Conservation (phyloP, 805 yeast species). For the Tetrapisispora nanseiensis region DNA sequence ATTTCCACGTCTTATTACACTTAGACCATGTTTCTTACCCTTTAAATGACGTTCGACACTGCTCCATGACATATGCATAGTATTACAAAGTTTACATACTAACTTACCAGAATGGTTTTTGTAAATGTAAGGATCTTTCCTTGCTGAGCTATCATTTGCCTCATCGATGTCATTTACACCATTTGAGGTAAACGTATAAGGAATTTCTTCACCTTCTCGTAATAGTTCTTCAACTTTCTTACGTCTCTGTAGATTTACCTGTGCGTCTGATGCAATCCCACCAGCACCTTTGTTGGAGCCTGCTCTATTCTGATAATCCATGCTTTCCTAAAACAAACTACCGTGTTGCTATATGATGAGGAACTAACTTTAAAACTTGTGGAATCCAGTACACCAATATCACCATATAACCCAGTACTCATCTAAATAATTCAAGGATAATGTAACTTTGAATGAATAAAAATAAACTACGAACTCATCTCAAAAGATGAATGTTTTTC, state of each 20-base stretch:
- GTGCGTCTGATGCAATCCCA: conserved; percentile 70
- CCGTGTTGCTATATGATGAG: too few relatives aligned
- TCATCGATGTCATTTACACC: conserved; percentile 39
- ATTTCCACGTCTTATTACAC: conserved; percentile 53
- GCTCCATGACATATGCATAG: conserved; percentile 71
- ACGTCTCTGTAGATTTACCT: conserved; percentile 57
- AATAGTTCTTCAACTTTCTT: conserved; percentile 56
- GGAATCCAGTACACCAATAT: too few relatives aligned
- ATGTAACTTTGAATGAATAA: too few relatives aligned
- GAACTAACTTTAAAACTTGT: too few relatives aligned
- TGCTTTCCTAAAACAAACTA: conserved; percentile 24
- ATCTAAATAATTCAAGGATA: too few relatives aligned
- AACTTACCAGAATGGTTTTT: conserved; percentile 73
- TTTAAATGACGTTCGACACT: conserved; percentile 77
- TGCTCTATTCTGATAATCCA: conserved; percentile 86
- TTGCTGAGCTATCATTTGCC: conserved; percentile 30
- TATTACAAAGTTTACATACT: conserved; percentile 78
- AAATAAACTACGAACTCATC: too few relatives aligned
- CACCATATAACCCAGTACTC: too few relatives aligned
- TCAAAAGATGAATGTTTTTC: too few relatives aligned
- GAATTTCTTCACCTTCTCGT: conserved; percentile 32
- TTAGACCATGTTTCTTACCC: conserved; percentile 74
- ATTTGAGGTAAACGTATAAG: conserved; percentile 36
- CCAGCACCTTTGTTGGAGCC: conserved; percentile 90
- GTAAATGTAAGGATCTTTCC: conserved; percentile 60